Percentiles rank a stretch among this genome's conserved stretches.
phyloP scores from a whole-genome alignment of 306 rosid species.

The Cucurbita maxima region DNA sequence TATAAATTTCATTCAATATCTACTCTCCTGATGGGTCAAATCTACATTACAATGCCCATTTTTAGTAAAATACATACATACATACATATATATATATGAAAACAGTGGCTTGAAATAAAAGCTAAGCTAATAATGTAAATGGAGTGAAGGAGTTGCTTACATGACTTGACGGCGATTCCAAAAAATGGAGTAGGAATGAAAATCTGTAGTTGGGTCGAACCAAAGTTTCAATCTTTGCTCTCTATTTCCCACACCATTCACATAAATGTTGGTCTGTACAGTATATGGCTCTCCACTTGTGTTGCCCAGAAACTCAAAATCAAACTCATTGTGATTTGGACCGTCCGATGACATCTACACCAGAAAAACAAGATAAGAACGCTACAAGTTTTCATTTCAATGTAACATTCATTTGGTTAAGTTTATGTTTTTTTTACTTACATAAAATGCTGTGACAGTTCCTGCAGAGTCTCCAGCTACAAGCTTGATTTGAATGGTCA shows the following conservation, averaged over 20 bases:
- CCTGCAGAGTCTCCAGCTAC: slow-evolving; percentile 91
- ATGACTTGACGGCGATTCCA: slow-evolving; percentile 92
- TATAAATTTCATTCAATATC: too few relatives aligned
- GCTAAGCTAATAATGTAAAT: not conserved
- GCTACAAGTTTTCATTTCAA: not conserved
- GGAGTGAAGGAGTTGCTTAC: slow-evolving; percentile 25
- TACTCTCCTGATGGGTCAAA: too few relatives aligned
- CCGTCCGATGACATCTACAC: slow-evolving; percentile 90
- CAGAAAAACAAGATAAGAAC: not conserved
- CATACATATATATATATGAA: too few relatives aligned
- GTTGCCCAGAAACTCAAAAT: slow-evolving; percentile 88
- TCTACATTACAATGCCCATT: too few relatives aligned
- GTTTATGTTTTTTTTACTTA: slow-evolving; percentile 9
- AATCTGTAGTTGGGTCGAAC: slow-evolving; percentile 74
- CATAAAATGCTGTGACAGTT: slow-evolving; percentile 90
- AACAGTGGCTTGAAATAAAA: too few relatives aligned
- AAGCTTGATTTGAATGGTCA: slow-evolving; percentile 62
- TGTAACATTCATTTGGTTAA: not conserved
- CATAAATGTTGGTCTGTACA: slow-evolving; percentile 70
- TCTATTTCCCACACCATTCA: slow-evolving; percentile 80
- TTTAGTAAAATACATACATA: too few relatives aligned
- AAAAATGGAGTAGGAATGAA: slow-evolving; percentile 65
- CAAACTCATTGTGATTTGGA: slow-evolving; percentile 69
- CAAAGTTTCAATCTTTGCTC: slow-evolving; percentile 89
- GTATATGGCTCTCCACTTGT: slow-evolving; percentile 84